Evolutionary conservation across 495 filamentous ascomycete genomes (phyloP).

Genomic region (Rusavskia elegans): DNA sequence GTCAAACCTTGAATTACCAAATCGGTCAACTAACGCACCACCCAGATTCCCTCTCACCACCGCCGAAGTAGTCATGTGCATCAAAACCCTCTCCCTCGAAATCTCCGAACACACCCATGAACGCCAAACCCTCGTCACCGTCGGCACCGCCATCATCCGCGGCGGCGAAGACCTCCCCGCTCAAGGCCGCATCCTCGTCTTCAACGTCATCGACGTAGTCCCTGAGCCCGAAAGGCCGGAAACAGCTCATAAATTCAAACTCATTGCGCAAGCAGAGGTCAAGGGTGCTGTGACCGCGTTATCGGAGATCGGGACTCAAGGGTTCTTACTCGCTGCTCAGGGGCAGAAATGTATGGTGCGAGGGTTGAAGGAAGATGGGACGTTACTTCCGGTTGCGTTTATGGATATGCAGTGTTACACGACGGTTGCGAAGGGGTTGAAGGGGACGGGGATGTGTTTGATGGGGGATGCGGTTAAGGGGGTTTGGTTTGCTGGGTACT

Average conservation of each 20-base stretch:
- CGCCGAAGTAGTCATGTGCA: slow-evolving; percentile 59
- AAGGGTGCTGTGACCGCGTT: slow-evolving; percentile 87
- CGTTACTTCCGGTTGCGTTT: slow-evolving; percentile 83
- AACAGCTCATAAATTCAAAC: slow-evolving; percentile 67
- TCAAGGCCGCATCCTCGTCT: slow-evolving; percentile 76
- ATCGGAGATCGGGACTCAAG: slow-evolving; percentile 78
- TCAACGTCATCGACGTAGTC: slow-evolving; percentile 78
- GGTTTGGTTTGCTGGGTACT: slow-evolving; percentile 87
- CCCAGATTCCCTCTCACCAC: slow-evolving; percentile 39
- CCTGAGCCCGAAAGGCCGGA: slow-evolving; percentile 76
- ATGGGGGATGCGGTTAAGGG: slow-evolving; percentile 85
- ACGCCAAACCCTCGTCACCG: slow-evolving; percentile 59
- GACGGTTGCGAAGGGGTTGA: slow-evolving; percentile 62
- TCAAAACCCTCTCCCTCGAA: slow-evolving; percentile 74
- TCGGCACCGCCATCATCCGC: slow-evolving; percentile 67
- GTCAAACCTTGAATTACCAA: slow-evolving; percentile 7
- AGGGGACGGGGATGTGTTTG: slow-evolving; percentile 65
- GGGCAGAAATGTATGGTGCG: slow-evolving; percentile 96
- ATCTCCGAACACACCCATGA: slow-evolving; percentile 81
- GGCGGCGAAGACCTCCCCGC: slow-evolving; percentile 85
- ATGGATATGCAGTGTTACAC: slow-evolving; percentile 96
- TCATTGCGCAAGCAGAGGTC: slow-evolving; percentile 76
- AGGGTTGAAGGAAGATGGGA: slow-evolving; percentile 87
- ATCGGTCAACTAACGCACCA: background rate
- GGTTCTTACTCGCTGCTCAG: slow-evolving; percentile 79